phyloP scores from a whole-genome alignment of 2,329 filamentous ascomycete species.

The Aureobasidium melanogenum region DNA sequence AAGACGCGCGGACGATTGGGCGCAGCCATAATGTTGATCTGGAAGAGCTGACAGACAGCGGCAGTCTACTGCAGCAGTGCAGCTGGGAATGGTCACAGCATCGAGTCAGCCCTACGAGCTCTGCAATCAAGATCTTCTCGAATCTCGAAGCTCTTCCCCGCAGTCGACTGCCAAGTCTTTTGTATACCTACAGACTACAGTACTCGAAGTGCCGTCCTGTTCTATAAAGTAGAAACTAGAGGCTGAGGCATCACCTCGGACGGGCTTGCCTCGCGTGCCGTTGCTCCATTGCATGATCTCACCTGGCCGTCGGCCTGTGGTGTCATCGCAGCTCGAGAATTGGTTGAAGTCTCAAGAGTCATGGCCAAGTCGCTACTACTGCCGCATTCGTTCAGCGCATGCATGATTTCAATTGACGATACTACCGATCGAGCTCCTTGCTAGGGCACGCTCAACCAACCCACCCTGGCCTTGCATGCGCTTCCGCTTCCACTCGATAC shows the following conservation, averaged over 20 bases:
- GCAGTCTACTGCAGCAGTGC: not conserved
- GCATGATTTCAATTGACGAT: not conserved
- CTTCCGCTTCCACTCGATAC: too few relatives aligned
- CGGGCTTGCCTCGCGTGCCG: not conserved
- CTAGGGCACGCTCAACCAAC: not conserved
- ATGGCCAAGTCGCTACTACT: not conserved
- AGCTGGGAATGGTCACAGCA: not conserved
- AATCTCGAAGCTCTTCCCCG: not conserved
- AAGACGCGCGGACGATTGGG: slow-evolving; percentile 30
- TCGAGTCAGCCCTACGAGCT: not conserved
- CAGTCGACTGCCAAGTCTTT: not conserved
- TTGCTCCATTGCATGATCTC: not conserved
- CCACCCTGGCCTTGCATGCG: not conserved
- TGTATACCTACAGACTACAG: not conserved
- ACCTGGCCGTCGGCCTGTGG: not conserved
- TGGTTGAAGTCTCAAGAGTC: not conserved
- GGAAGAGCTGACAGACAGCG: not conserved
- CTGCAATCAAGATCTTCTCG: not conserved
- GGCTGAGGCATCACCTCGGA: not conserved
- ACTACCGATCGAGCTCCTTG: not conserved
- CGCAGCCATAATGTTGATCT: not conserved
- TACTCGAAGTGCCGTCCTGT: too few relatives aligned
- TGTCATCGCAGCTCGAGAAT: not conserved
- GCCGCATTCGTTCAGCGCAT: not conserved
- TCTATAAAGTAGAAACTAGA: too few relatives aligned